phyloP scores from a whole-genome alignment of 2,329 filamentous ascomycete species.

The Hypocrella siamensis region DNA sequence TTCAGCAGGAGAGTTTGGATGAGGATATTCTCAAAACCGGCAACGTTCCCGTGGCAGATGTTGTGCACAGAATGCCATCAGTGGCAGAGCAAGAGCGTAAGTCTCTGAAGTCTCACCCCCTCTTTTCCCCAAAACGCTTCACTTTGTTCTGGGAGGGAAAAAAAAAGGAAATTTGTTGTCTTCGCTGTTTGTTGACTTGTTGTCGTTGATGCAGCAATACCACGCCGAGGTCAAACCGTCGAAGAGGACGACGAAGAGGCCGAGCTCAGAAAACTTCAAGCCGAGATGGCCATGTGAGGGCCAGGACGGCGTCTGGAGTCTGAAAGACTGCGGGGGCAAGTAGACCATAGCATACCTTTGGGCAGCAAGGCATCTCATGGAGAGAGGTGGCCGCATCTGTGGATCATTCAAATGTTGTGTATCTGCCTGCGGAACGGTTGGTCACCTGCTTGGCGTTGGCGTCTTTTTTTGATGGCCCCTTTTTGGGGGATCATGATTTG shows the following conservation, averaged over 20 bases:
- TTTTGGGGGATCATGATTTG: neutral
- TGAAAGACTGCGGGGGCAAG: neutral
- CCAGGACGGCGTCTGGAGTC: neutral
- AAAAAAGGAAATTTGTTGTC: neutral
- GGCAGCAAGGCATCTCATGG: slow-evolving; percentile 2
- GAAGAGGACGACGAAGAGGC: slow-evolving; percentile 93
- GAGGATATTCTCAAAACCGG: slow-evolving; percentile 87
- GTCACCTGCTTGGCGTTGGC: slow-evolving; percentile 16
- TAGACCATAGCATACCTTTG: slow-evolving; percentile 5
- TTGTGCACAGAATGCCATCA: slow-evolving; percentile 60
- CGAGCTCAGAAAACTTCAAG: slow-evolving; percentile 82
- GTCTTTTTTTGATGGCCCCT: slow-evolving; percentile 6
- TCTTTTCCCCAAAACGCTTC: no score
- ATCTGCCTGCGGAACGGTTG: slow-evolving; percentile 10
- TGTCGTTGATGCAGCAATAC: slow-evolving; percentile 11
- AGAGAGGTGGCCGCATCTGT: slow-evolving; percentile 1
- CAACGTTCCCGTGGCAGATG: slow-evolving; percentile 64
- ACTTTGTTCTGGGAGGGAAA: no score
- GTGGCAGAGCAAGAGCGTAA: slow-evolving; percentile 62
- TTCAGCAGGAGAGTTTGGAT: slow-evolving; percentile 89
- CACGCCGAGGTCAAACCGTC: slow-evolving; percentile 23
- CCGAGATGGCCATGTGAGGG: slow-evolving; percentile 83
- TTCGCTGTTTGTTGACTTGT: neutral
- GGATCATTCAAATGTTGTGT: neutral
- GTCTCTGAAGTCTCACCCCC: slow-evolving; percentile 19